A percentile compares a stretch with the other conserved stretches of the same genome.
phyloP scores from a whole-genome alignment of 495 filamentous ascomycete species.

The Copromyces sp. region DNA sequence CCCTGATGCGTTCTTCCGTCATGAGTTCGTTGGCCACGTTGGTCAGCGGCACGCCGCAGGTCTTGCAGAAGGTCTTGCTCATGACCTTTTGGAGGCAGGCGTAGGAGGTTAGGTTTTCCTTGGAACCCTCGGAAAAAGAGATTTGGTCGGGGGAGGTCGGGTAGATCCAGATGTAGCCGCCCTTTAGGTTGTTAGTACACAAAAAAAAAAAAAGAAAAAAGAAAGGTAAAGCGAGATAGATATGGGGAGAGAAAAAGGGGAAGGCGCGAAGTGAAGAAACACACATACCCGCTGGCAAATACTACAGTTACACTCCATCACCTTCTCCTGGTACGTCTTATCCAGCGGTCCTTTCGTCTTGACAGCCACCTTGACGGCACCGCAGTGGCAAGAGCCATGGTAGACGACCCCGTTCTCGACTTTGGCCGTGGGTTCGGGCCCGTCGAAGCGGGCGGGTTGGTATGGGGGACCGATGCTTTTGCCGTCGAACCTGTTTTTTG shows the following conservation, averaged over 20 bases:
- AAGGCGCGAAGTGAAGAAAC: background rate
- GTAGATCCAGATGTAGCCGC: conserved; percentile 28
- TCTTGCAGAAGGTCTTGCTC: conserved; percentile 34
- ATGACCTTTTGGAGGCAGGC: conserved; percentile 16
- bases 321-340: conserved; percentile 10
- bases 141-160: conserved; percentile 4
- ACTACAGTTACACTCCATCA: conserved; percentile 37
- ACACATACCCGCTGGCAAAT: conserved; percentile 30
- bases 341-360: conserved; percentile 26
- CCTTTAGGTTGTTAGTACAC: conserved; percentile 1
- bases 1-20: conserved; percentile 12
- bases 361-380: conserved; percentile 32
- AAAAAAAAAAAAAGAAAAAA: background rate
- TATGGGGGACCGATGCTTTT: conserved; percentile 18
- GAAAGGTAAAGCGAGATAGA: too few species aligned
- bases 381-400: conserved; percentile 44
- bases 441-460: conserved; percentile 24
- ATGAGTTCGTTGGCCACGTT: conserved; percentile 9
- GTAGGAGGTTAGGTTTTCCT: conserved; percentile 27
- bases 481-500: conserved; percentile 26
- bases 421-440: conserved; percentile 25
- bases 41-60: conserved; percentile 29
- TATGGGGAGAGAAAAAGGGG: too few species aligned
- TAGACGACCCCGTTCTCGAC: conserved; percentile 31
- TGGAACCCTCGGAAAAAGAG: conserved; percentile 23